Evolutionary conservation across 768 basidiomycete species (phyloP).

Genomic region (Leccinum subtestaceum): DNA sequence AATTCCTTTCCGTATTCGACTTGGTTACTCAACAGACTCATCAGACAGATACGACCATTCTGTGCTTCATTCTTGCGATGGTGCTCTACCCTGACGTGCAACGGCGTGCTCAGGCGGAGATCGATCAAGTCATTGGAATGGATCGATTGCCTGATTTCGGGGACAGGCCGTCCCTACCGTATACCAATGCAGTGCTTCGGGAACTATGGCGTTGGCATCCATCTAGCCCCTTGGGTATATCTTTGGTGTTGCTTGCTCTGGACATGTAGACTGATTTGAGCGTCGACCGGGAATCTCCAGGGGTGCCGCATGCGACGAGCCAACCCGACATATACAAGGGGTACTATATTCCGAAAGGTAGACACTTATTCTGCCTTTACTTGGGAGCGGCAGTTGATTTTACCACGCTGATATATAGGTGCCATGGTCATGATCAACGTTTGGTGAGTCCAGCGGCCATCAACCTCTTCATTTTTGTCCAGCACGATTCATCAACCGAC

Average conservation of each 20-base stretch:
- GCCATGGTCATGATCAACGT: not conserved
- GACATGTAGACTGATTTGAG: not conserved
- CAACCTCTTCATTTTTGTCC: not conserved
- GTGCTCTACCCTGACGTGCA: slow-evolving; percentile 27
- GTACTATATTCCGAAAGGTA: slow-evolving; percentile 23
- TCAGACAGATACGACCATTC: slow-evolving; percentile 15
- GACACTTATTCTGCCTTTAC: not conserved
- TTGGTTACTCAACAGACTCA: not conserved
- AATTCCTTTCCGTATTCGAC: not conserved
- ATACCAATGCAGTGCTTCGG: slow-evolving; percentile 23
- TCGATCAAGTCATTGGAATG: slow-evolving; percentile 23
- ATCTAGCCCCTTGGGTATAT: slow-evolving; percentile 8
- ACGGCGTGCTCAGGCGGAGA: slow-evolving; percentile 24
- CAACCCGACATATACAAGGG: slow-evolving; percentile 19
- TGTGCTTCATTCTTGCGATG: slow-evolving; percentile 27
- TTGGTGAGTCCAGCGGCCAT: not conserved
- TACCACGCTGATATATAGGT: not conserved
- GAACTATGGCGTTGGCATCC: slow-evolving; percentile 27
- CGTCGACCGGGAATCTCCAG: not conserved
- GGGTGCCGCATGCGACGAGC: slow-evolving; percentile 14
- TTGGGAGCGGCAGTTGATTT: not conserved
- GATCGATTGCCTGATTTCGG: slow-evolving; percentile 25
- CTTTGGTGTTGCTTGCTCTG: not conserved
- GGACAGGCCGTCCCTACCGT: slow-evolving; percentile 26
- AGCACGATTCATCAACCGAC: not conserved